A percentile compares a stretch with the other conserved stretches of the same genome.
These are phyloP conservation scores for Stygiomarasmius scandens DNA, from an alignment of 1,284 basidiomycete genomes.

Conservation along the genomic window DNA sequence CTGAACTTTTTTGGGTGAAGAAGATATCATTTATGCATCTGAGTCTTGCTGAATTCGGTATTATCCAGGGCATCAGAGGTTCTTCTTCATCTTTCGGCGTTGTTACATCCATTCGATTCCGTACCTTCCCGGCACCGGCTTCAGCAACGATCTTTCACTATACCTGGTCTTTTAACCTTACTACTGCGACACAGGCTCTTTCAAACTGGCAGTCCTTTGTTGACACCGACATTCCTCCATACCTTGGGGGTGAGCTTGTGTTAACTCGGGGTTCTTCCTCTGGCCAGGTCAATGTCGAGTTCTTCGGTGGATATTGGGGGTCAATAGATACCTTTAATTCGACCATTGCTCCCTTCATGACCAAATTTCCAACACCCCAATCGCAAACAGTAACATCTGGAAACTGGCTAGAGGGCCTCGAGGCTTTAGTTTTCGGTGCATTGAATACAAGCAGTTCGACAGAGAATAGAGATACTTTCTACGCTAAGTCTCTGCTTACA, in stretches of 20 bases:
- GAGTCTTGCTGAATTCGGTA: neutral
- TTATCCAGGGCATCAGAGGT: conserved; percentile 45
- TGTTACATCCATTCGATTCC: conserved; percentile 45
- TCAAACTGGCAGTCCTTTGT: conserved; percentile 41
- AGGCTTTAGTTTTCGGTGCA: conserved; percentile 13
- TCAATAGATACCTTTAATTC: conserved; percentile 18
- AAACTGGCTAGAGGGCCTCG: conserved; percentile 15
- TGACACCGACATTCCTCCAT: conserved; percentile 32
- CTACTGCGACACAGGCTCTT: conserved; percentile 34
- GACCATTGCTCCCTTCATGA: conserved; percentile 31
- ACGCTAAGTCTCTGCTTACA: conserved; percentile 48
- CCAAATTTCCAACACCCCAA: conserved; percentile 1
- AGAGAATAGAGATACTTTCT: conserved; percentile 43
- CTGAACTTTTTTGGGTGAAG: conserved; percentile 49
- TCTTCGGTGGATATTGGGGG: conserved; percentile 18
- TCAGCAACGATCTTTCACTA: conserved; percentile 42
- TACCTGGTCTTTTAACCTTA: conserved; percentile 38
- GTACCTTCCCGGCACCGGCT: conserved; percentile 42
- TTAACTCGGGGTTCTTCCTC: conserved; percentile 29
- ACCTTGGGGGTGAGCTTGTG: conserved; percentile 40
- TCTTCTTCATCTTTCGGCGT: conserved; percentile 51
- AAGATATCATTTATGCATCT: neutral
- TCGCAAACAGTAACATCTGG: conserved; percentile 10
- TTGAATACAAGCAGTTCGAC: conserved; percentile 37
- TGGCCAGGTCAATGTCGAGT: conserved; percentile 26